Evolutionary conservation across 2,329 filamentous ascomycete genomes (phyloP), one percentile per base, ranked within the genome.

Genomic region (Atkinsonella hypoxylon): DNA sequence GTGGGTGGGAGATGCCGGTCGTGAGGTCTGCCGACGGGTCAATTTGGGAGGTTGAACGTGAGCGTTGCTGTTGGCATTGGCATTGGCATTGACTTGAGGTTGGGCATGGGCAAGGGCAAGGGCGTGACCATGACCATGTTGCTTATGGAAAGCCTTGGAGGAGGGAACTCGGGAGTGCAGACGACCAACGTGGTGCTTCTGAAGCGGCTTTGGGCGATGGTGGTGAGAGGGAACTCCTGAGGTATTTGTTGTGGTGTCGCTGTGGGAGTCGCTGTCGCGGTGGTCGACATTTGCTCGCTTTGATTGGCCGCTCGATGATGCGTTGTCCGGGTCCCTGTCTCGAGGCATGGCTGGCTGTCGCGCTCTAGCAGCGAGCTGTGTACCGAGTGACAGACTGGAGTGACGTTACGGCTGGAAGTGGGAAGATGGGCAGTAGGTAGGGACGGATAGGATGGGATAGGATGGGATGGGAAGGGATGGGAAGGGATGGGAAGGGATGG

Each of bases 271-370:
- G 59, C 64, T 66, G 54, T 67, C 63, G 57, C 62, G 64, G 52
- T 64, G 63, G 57, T 55, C 61, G 61, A 65, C 63, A 50, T 66
- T 56, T 60, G 73, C 69, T 26, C 72, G 71, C 67, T 77, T 78
- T 78, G 74, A 78, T 78, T 78, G 75, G 75, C 67, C 66, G 62
- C 65, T 64, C 57, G 67, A 64, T 57, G 70, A 68, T 65, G 70
- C 65, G 66, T 70, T 72, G 64, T 74, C 70, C 58, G 61, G 62
- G 58, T 77, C 71, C 63, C 64, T 69, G 61, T 73, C 72, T 59
- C 65, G 66, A 60, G 67, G 62, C 71, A 68, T 70, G 64, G 56
- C 34, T 64, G 46, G 56, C 34, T 64, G 46, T 39, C 32, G 22
- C 15, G 32, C 42, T 18, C 34, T n/a, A 46, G 41, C 26, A 36